Evolutionary conservation across 345 rosid genomes (phyloP).

Genomic region (Erysimum cheiranthoides): DNA sequence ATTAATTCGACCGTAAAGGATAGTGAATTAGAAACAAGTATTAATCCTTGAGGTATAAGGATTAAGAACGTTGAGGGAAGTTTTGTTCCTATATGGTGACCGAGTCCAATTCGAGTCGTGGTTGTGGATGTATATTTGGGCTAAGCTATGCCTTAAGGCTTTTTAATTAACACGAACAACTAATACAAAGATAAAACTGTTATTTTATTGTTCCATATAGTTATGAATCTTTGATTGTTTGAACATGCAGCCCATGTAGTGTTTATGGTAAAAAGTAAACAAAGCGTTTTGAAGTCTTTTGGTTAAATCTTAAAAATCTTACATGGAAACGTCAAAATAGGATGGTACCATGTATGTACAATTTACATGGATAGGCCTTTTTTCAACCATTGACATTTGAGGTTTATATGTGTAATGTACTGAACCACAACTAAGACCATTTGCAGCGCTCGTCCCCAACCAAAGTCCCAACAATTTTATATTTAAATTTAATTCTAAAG

Average conservation of each 20-base stretch:
- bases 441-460: too few relatives aligned
- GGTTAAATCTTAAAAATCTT: background rate
- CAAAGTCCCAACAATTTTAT: too few relatives aligned
- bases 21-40: slow-evolving; percentile 23
- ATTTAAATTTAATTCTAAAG: too few relatives aligned
- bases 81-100: slow-evolving; percentile 27
- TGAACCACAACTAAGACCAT: background rate
- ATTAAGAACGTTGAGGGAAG: slow-evolving; percentile 22
- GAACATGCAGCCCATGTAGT: background rate
- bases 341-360: background rate
- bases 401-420: background rate
- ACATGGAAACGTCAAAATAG: background rate
- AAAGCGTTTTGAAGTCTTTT: background rate
- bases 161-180: slow-evolving; percentile 1
- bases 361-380: background rate
- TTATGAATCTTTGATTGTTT: background rate
- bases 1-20: slow-evolving; percentile 1
- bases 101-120: slow-evolving; percentile 19
- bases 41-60: slow-evolving; percentile 20
- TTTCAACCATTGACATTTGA: background rate
- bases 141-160: background rate
- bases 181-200: background rate
- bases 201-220: background rate
- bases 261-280: background rate
- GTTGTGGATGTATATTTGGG: slow-evolving; percentile 21